These are phyloP conservation scores for Paxillus ammoniavirescens DNA, from an alignment of 768 basidiomycete genomes.

Conservation along the genomic window DNA sequence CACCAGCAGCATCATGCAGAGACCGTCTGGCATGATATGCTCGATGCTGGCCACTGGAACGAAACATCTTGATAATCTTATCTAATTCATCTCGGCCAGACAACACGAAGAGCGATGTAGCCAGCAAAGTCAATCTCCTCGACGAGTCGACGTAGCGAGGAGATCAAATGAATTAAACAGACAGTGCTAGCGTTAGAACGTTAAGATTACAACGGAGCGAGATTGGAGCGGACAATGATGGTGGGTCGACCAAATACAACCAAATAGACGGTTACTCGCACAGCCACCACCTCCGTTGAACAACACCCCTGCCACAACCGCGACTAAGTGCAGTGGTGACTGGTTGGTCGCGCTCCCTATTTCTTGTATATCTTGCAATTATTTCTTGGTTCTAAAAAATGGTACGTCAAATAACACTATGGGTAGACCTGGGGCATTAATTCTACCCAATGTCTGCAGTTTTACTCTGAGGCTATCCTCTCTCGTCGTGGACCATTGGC, in stretches of 20 bases:
- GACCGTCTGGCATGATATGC: no score
- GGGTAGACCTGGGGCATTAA: background rate
- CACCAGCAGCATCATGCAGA: no score
- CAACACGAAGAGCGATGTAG: no score
- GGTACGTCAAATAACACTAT: conserved; percentile 11
- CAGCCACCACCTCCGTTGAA: conserved; percentile 24
- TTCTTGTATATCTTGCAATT: conserved; percentile 21
- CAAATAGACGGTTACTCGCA: conserved; percentile 8
- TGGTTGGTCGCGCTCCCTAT: background rate
- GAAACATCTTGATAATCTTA: no score
- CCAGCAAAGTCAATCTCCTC: no score
- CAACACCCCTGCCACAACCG: conserved; percentile 13
- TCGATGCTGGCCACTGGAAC: no score
- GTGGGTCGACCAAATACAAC: conserved; percentile 7
- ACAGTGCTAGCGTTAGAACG: no score
- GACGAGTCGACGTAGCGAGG: no score
- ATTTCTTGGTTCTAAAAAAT: conserved; percentile 22
- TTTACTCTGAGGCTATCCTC: conserved; percentile 92
- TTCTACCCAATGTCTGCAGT: conserved; percentile 43
- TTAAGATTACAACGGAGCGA: no score
- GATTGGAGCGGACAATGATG: background rate
- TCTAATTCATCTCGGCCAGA: no score
- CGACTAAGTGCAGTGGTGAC: background rate
- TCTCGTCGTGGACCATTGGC: conserved; percentile 92
- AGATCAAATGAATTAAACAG: no score